Evolutionary conservation across 2,329 filamentous ascomycete species (phyloP).

Genomic region (Metarhizium anisopliae): DNA sequence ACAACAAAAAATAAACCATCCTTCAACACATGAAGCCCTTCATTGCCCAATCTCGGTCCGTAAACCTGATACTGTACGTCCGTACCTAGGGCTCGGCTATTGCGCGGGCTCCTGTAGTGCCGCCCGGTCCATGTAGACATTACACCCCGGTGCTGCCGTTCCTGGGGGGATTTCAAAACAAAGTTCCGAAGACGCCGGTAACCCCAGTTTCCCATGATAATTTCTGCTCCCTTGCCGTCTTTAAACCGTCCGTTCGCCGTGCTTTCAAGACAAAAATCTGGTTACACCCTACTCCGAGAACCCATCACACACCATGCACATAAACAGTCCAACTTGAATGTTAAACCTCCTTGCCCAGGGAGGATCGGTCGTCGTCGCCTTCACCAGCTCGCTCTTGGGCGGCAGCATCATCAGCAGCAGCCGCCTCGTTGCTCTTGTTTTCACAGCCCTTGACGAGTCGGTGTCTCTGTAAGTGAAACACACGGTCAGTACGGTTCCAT

Average conservation of each 20-base stretch:
- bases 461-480: slow-evolving; percentile 38
- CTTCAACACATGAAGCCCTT: neutral
- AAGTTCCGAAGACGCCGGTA: slow-evolving; percentile 1
- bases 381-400: slow-evolving; percentile 5
- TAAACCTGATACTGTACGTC: neutral
- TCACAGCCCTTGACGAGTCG: slow-evolving; percentile 57
- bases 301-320: neutral
- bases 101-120: neutral
- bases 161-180: neutral
- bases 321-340: neutral
- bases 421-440: slow-evolving; percentile 19
- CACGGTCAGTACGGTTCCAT: neutral
- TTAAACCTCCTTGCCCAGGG: slow-evolving; percentile 2
- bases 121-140: neutral
- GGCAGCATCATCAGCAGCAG: slow-evolving; percentile 12
- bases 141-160: neutral
- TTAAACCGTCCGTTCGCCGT: slow-evolving; percentile 1
- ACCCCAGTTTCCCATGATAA: neutral
- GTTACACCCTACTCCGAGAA: neutral
- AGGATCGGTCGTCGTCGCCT: slow-evolving; percentile 7
- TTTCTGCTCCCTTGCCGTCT: neutral
- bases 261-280: neutral
- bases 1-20: neutral
- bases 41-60: neutral
- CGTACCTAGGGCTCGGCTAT: neutral